Evolutionary conservation across 2,329 filamentous ascomycete species (phyloP).

Genomic region (Exophiala oligosperma): DNA sequence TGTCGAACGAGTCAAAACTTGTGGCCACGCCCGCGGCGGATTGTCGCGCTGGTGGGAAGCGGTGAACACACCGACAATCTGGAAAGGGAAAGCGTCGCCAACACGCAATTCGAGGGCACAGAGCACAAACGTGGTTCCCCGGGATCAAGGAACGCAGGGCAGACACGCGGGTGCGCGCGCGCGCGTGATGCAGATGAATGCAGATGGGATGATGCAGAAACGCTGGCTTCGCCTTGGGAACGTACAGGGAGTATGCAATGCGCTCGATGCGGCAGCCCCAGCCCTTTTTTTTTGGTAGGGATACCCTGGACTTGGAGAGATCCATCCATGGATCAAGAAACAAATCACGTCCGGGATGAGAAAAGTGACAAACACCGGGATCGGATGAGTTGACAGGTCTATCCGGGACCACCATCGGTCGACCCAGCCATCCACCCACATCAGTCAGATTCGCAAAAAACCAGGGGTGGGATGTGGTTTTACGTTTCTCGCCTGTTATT

Average conservation of each 20-base stretch:
- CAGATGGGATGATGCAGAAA: neutral
- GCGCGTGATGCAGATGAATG: neutral
- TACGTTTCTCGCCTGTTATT: neutral
- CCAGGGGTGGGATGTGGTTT: no score
- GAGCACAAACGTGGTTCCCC: neutral
- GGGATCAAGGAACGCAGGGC: neutral
- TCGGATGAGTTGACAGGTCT: conserved; percentile 1
- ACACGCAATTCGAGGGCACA: neutral
- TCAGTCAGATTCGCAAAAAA: neutral
- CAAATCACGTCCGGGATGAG: neutral
- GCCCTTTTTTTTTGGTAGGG: neutral
- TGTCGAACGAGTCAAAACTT: no score
- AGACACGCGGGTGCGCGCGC: no score
- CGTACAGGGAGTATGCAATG: neutral
- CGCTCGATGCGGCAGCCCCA: neutral
- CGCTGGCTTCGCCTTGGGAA: neutral
- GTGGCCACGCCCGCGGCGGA: neutral
- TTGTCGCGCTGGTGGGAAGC: conserved; percentile 12
- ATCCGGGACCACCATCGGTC: neutral
- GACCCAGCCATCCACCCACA: no score
- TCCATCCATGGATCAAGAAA: neutral
- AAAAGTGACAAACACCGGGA: neutral
- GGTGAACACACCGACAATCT: conserved; percentile 20
- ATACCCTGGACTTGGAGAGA: neutral
- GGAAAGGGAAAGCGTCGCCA: neutral